Evolutionary conservation across 495 filamentous ascomycete species (phyloP).

Genomic region (Hyaloscypha hepaticicola): DNA sequence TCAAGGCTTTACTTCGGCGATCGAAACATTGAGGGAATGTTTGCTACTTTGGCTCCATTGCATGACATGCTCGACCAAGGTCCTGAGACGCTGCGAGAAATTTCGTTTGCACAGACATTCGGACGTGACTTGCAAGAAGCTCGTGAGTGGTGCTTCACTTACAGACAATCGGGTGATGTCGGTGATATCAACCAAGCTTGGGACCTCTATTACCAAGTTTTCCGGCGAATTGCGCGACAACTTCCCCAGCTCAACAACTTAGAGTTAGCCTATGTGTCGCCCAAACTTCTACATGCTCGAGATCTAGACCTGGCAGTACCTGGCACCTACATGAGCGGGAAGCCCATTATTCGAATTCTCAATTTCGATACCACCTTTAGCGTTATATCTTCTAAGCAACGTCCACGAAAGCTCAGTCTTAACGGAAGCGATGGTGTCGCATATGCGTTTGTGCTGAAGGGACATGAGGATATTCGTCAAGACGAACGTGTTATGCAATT

Average conservation of each 20-base stretch:
- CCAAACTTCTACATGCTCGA: constrained; percentile 76
- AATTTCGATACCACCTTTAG: constrained; percentile 85
- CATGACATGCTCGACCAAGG: constrained; percentile 88
- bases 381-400: constrained; percentile 96
- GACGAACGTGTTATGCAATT: constrained; percentile 99
- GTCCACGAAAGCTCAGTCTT: constrained; percentile 84
- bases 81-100: constrained; percentile 88
- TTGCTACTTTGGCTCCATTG: constrained; percentile 81
- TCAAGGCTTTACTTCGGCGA: constrained; percentile 91
- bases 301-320: constrained; percentile 90
- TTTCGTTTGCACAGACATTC: constrained; percentile 97
- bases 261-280: constrained; percentile 96
- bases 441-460: constrained; percentile 89
- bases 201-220: constrained; percentile 97
- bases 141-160: constrained; percentile 92
- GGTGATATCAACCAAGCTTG: constrained; percentile 96
- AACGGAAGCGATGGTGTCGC: constrained; percentile 81
- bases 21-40: constrained; percentile 96
- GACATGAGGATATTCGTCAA: constrained; percentile 97
- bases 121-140: constrained; percentile 93
- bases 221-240: constrained; percentile 93
- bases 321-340: constrained; percentile 88
- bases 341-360: constrained; percentile 80
- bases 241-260: constrained; percentile 85
- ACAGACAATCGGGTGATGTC: constrained; percentile 78